phyloP scores from a whole-genome alignment of 345 rosid genomes.

The Physaria fendleri region DNA sequence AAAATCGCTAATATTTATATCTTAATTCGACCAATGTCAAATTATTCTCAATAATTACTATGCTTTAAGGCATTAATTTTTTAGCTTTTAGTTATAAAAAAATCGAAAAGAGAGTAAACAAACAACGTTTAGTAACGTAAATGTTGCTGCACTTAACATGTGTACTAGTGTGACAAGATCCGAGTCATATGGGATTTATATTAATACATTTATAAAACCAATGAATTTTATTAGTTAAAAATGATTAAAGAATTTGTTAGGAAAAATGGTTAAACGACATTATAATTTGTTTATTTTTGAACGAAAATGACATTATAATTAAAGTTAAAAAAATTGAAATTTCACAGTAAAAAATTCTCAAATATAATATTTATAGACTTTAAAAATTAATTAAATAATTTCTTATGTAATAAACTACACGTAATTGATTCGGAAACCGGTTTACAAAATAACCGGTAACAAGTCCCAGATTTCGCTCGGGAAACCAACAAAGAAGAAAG shows the following conservation, averaged over 20 bases:
- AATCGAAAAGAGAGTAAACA: background rate
- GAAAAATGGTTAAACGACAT: too few species aligned
- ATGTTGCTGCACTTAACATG: slow-evolving; percentile 22
- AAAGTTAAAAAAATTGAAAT: too few species aligned
- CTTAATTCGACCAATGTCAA: too few species aligned
- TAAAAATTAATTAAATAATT: background rate
- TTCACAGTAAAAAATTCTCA: too few species aligned
- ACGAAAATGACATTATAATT: too few species aligned
- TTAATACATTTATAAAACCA: background rate
- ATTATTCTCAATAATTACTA: too few species aligned
- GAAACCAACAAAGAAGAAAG: too few species aligned
- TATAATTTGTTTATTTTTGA: too few species aligned
- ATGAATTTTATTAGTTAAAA: background rate
- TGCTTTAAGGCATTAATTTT: too few species aligned
- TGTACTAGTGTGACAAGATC: slow-evolving; percentile 30
- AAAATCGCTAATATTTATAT: too few species aligned
- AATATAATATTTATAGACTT: too few species aligned
- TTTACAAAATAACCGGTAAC: background rate
- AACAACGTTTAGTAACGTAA: slow-evolving; percentile 24
- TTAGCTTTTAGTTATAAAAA: too few species aligned
- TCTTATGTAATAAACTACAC: background rate
- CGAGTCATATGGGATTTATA: background rate
- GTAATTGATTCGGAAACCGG: background rate
- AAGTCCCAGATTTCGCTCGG: background rate
- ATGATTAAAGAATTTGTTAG: background rate